Evolutionary conservation across 2,329 filamentous ascomycete species (phyloP).

Genomic region (Fusarium caatingaense): DNA sequence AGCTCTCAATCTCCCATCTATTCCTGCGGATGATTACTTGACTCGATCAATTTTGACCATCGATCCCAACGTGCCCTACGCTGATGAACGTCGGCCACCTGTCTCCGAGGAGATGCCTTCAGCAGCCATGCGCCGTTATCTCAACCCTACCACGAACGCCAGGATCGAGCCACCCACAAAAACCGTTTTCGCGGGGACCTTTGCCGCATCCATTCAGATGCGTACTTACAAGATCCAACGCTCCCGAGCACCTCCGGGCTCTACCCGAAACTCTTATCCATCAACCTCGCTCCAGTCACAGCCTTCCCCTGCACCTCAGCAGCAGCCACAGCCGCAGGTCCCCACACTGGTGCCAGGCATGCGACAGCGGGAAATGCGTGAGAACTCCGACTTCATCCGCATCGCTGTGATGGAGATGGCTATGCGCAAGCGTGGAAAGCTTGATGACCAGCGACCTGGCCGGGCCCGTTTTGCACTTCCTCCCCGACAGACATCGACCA

Average conservation of each 20-base stretch:
- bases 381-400: constrained; percentile 77
- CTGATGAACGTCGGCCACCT: constrained; percentile 74
- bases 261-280: constrained; percentile 49
- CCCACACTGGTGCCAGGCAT: constrained; percentile 57
- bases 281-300: constrained; percentile 46
- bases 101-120: constrained; percentile 72
- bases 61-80: constrained; percentile 73
- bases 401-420: constrained; percentile 79
- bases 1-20: constrained; percentile 69
- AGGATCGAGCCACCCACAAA: constrained; percentile 49
- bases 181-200: constrained; percentile 54
- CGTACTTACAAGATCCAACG: constrained; percentile 74
- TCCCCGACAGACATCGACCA: constrained; percentile 66
- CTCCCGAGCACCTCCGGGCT: constrained; percentile 54
- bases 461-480: constrained; percentile 76
- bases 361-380: constrained; percentile 74
- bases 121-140: constrained; percentile 73
- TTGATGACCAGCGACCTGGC: constrained; percentile 73
- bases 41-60: constrained; percentile 76
- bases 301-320: constrained; percentile 47
- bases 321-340: constrained; percentile 49
- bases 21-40: constrained; percentile 74
- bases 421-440: constrained; percentile 74
- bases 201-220: constrained; percentile 77
- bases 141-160: constrained; percentile 69